Evolutionary conservation across 495 filamentous ascomycete genomes (phyloP), one percentile per base, ranked within the genome.

Genomic region (Tuber aestivum): DNA sequence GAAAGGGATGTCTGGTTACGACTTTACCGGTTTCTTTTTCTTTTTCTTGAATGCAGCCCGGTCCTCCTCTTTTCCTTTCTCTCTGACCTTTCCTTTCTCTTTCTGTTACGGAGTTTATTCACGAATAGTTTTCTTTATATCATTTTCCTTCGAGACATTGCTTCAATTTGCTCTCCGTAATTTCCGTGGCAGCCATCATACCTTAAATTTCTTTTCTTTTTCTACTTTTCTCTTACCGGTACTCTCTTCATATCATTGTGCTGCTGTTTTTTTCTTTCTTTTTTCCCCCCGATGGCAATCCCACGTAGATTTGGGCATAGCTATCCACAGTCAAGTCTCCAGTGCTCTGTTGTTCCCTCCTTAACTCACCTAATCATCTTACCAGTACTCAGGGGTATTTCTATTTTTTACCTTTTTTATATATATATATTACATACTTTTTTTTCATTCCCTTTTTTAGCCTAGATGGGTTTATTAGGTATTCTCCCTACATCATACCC

Each of bases 31-130:
- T 77, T 71, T 56, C 42, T 48, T 23, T 32, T 65, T 65, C 69
- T 72, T 35, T 69, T 44, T 70, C 69, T 69, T 69, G 38, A 0
- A 35, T 27, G 41, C 38, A n/a, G 37, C 41, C 41, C 41, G 71
- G 48, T n/a, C n/a, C n/a, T n/a, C n/a, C n/a, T n/a, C n/a, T n/a
- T n/a, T n/a, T n/a, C n/a, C n/a, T n/a, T n/a, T n/a, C n/a, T n/a
- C n/a, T n/a, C n/a, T n/a, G n/a, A n/a, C n/a, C n/a, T n/a, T n/a
- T 74, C 70, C 72, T 77, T 69, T 69, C 71, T 73, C 45, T 68
- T 41, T 73, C 70, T 72, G 68, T 80, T 80, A 76, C 74, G 77
- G 78, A 80, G 77, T 80, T 80, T 70, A 74, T 45, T 73, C 69
- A 40, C 69, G 77, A 79, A 79, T 80, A 79, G 78, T 80, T 40